These are phyloP conservation scores for Sclerotinia spermophila DNA, from an alignment of 2,329 filamentous ascomycete species.

Conservation along the genomic window DNA sequence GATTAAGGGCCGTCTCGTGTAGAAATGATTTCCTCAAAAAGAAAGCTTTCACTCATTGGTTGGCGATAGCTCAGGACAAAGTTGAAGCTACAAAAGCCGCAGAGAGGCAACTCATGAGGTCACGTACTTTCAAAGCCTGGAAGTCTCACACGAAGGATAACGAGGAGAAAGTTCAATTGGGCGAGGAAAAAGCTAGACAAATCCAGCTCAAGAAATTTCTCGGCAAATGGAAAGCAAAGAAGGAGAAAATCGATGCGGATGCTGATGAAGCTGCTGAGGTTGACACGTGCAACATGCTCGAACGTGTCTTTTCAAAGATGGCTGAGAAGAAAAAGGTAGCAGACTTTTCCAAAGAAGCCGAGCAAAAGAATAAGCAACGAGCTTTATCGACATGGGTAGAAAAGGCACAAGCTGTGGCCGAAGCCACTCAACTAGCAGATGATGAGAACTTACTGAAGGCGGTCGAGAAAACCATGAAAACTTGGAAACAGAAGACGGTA, in stretches of 20 bases:
- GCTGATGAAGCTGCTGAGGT: slow-evolving; percentile 33
- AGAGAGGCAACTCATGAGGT: slow-evolving; percentile 65
- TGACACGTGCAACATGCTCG: slow-evolving; percentile 34
- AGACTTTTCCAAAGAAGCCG: slow-evolving; percentile 27
- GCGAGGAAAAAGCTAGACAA: slow-evolving; percentile 45
- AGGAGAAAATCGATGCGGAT: slow-evolving; percentile 28
- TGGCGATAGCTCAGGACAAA: slow-evolving; percentile 59
- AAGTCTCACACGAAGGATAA: slow-evolving; percentile 52
- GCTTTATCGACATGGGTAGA: slow-evolving; percentile 30
- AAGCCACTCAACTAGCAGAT: slow-evolving; percentile 26
- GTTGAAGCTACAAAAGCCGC: slow-evolving; percentile 64
- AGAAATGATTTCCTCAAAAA: slow-evolving; percentile 62
- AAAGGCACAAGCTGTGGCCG: slow-evolving; percentile 22
- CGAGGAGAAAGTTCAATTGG: slow-evolving; percentile 41
- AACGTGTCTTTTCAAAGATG: slow-evolving; percentile 36
- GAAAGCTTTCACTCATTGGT: slow-evolving; percentile 68
- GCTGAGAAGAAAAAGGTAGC: slow-evolving; percentile 37
- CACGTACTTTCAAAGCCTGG: slow-evolving; percentile 68
- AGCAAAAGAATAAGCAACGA: slow-evolving; percentile 24
- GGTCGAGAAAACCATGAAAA: slow-evolving; percentile 23
- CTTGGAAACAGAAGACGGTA: slow-evolving; percentile 28
- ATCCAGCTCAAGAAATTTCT: slow-evolving; percentile 54
- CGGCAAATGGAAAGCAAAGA: slow-evolving; percentile 42
- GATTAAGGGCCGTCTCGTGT: slow-evolving; percentile 58
- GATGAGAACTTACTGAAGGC: slow-evolving; percentile 26